Evolutionary conservation across 805 yeast species (phyloP).

Genomic region (Ogataea ganodermae): DNA sequence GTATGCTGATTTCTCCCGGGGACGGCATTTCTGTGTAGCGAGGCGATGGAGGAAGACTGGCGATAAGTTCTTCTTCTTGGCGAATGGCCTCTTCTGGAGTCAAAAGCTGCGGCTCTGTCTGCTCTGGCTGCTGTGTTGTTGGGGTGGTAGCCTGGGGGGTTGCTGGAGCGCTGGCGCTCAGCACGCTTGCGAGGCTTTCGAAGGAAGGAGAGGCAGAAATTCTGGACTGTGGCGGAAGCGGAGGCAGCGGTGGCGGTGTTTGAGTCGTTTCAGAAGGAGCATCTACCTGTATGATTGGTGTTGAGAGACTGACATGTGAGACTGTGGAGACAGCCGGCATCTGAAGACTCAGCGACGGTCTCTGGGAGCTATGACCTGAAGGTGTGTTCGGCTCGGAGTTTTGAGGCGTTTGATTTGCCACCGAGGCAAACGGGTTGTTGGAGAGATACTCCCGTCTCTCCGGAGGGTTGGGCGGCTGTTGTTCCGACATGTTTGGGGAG

Average conservation of each 20-base stretch:
- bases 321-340: neutral
- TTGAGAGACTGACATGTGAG: neutral
- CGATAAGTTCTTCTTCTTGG: conserved; percentile 26
- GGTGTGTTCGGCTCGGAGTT: neutral
- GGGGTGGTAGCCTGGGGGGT: neutral
- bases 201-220: conserved; percentile 1
- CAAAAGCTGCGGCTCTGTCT: conserved; percentile 6
- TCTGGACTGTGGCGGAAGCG: conserved; percentile 12
- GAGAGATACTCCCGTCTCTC: conserved; percentile 4
- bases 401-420: neutral
- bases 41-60: conserved; percentile 35
- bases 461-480: neutral
- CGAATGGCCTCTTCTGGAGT: conserved; percentile 11
- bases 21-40: conserved; percentile 29
- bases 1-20: conserved; percentile 30
- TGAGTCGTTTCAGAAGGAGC: conserved; percentile 8
- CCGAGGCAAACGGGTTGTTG: conserved; percentile 14
- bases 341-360: conserved; percentile 10
- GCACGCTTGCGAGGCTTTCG: neutral
- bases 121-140: neutral
- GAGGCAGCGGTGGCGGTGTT: conserved; percentile 25
- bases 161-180: neutral
- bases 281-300: conserved; percentile 13
- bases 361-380: neutral
- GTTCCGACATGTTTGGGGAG: neutral